Evolutionary conservation across 1,284 basidiomycete genomes (phyloP), one percentile per base, ranked within the genome.

Genomic region (Cryptococcus jaspeensis): DNA sequence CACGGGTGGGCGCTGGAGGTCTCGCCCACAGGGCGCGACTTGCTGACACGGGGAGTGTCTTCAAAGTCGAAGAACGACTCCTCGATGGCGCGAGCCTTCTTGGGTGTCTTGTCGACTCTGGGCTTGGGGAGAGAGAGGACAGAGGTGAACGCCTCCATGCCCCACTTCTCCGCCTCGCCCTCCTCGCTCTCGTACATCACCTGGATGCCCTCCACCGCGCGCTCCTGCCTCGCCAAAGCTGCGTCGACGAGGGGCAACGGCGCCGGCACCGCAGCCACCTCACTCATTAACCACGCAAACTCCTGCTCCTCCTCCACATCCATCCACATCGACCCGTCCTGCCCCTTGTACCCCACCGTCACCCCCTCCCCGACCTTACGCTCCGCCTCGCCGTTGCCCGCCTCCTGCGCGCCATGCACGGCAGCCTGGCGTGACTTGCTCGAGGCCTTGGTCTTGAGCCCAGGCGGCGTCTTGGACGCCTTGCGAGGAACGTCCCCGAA

Each of bases 291-390:
- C 70, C 68, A 70, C 5, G 70, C 70, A 47, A 72, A 72, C 47
- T 72, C 70, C 37, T 67, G 64, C 53, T 74, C 72, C 56, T 74
- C 72, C 53, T 73, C 71, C 15, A 68, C 62, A 47, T 73, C 72
- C 16, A 71, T 35, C 72, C 72, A 74, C 55, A 69, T 62, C 9
- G 50, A 63, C 15, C 71, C 71, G 39, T 72, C 64, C 22, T 61
- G 60, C 2, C 50, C 58, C 38, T 61, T 22, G 50, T 72, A 55
- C 40, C 50, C 41, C 4, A 65, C 64, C 9, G 60, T 57, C 23
- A 50, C 37, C 3, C 65, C 64, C 16, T 49, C 13, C 0, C 64
- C 67, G 22, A 71, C 52, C n/a, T 63, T 61, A 25, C 63, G 44
- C 25, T 43, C 55, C 48, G 28, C 32, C 49, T 4, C 28, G 28